These are phyloP conservation scores for Coemansia sp. DNA, from an alignment of 192 early-diverging fungal species.

Conservation along the genomic window DNA sequence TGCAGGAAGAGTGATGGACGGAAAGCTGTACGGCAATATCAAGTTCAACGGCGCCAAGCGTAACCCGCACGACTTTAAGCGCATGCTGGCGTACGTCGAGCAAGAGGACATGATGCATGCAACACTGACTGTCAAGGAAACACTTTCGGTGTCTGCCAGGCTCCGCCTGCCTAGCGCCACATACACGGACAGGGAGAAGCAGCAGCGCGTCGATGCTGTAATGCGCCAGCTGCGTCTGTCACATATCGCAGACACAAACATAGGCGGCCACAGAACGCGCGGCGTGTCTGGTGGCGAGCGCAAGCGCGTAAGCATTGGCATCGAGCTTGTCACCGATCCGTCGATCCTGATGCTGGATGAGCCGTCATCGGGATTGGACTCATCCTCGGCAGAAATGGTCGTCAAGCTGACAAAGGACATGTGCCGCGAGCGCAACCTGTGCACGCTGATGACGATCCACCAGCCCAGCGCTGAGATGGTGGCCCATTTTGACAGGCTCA, in stretches of 20 bases:
- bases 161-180: conserved; percentile 61
- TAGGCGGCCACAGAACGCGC: conserved; percentile 37
- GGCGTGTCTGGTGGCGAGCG: conserved; percentile 58
- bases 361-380: conserved; percentile 68
- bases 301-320: conserved; percentile 50
- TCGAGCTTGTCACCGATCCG: conserved; percentile 57
- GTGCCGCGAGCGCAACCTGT: conserved; percentile 57
- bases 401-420: conserved; percentile 59
- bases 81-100: conserved; percentile 50
- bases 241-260: conserved; percentile 56
- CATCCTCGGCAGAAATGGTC: conserved; percentile 60
- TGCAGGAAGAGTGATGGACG: conserved; percentile 62
- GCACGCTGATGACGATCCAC: conserved; percentile 84
- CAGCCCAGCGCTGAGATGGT: conserved; percentile 83
- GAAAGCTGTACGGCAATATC: conserved; percentile 57
- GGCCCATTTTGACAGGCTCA: conserved; percentile 72
- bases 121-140: conserved; percentile 72
- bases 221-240: conserved; percentile 63
- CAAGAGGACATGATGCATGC: conserved; percentile 56
- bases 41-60: conserved; percentile 52
- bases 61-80: conserved; percentile 40
- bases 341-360: conserved; percentile 54
- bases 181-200: conserved; percentile 53
- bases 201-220: conserved; percentile 60
- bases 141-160: conserved; percentile 65